These are phyloP conservation scores for Colletotrichum karsti DNA, from an alignment of 2,329 filamentous ascomycete genomes.

Conservation along the genomic window DNA sequence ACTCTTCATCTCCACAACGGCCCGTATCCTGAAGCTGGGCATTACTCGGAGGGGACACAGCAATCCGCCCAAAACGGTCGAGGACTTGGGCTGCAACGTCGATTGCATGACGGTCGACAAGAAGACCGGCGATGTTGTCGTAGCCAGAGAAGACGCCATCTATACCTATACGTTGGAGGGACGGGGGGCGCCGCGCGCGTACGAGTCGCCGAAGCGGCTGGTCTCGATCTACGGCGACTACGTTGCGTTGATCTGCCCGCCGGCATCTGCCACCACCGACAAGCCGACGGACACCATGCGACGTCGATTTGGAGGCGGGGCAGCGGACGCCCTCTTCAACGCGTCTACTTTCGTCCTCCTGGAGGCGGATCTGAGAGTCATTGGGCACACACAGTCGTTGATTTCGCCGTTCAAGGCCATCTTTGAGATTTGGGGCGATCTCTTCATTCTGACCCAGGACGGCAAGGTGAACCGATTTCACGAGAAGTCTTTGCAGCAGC, in stretches of 20 bases:
- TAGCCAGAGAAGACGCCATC: constrained; percentile 94
- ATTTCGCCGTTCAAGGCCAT: constrained; percentile 81
- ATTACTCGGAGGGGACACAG: constrained; percentile 91
- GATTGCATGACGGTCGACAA: constrained; percentile 93
- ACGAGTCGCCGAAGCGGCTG: constrained; percentile 88
- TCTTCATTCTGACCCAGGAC: constrained; percentile 90
- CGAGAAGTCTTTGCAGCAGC: constrained; percentile 89
- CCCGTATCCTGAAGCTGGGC: constrained; percentile 83
- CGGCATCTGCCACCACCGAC: constrained; percentile 59
- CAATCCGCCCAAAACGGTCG: constrained; percentile 85
- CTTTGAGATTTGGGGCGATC: constrained; percentile 88
- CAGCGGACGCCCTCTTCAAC: constrained; percentile 82
- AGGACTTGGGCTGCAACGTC: constrained; percentile 90
- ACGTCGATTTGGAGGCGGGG: constrained; percentile 74
- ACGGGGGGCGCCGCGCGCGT: constrained; percentile 86
- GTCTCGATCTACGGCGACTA: constrained; percentile 86
- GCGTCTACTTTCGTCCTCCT: constrained; percentile 89
- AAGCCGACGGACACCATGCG: constrained; percentile 68
- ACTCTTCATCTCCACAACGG: constrained; percentile 91
- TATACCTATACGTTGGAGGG: constrained; percentile 92
- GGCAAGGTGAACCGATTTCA: constrained; percentile 92
- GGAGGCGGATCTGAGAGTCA: constrained; percentile 90
- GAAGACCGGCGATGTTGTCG: constrained; percentile 82
- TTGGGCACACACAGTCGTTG: constrained; percentile 88
- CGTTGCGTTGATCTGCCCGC: constrained; percentile 85